Conservation (phyloP, 192 early-diverging fungal species). For the Coemansia sp. region DNA sequence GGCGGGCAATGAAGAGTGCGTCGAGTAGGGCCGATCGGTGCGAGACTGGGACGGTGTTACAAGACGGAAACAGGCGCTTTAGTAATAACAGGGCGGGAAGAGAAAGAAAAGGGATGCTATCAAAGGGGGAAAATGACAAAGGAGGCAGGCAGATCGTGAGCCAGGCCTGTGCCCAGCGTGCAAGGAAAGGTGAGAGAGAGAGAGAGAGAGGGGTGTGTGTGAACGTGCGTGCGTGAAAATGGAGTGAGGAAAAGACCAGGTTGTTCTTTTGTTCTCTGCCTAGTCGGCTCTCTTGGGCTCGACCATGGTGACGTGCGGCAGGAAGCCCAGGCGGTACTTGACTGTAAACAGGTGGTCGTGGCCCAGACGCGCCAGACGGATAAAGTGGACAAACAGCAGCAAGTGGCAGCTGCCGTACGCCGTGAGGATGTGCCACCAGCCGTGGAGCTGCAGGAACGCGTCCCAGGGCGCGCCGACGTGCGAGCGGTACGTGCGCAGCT, state of each 20-base stretch:
- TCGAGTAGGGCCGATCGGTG: no score
- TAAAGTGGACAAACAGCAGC: constrained; percentile 44
- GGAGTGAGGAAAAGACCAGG: no score
- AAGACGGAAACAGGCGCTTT: no score
- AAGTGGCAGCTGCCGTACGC: constrained; percentile 43
- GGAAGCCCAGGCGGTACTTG: constrained; percentile 18
- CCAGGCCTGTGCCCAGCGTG: no score
- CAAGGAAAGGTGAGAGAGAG: background rate
- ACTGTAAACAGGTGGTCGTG: constrained; percentile 37
- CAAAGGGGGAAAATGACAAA: no score
- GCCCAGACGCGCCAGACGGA: constrained; percentile 33
- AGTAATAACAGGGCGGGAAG: no score
- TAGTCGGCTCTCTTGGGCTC: constrained; percentile 42
- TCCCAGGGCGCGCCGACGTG: constrained; percentile 52
- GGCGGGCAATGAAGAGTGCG: no score
- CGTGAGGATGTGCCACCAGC: constrained; percentile 60
- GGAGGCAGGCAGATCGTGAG: no score
- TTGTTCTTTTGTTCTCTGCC: no score
- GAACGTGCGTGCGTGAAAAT: no score
- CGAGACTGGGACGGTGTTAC: no score
- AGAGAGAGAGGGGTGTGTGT: constrained; percentile 1
- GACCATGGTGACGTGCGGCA: constrained; percentile 27
- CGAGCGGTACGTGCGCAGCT: constrained; percentile 49
- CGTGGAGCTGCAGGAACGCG: constrained; percentile 55
- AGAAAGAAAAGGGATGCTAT: no score